Conservation (phyloP, 495 filamentous ascomycete genomes). For the Stereocaulon alpinum region DNA sequence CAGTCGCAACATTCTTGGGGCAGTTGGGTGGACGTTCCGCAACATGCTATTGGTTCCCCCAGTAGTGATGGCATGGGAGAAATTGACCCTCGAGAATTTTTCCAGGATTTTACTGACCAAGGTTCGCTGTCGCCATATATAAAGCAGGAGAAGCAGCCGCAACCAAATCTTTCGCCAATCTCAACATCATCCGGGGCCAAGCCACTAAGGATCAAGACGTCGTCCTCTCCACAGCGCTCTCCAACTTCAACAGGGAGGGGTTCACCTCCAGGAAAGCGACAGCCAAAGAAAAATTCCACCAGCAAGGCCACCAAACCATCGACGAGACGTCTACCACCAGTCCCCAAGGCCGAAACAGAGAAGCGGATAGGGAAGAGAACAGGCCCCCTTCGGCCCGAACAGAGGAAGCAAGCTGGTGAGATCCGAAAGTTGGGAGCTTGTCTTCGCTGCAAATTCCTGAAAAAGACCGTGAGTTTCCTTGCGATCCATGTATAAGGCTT, state of each 20-base stretch:
- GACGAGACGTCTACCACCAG: constrained; percentile 60
- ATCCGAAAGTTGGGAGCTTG: constrained; percentile 88
- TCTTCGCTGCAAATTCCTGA: constrained; percentile 92
- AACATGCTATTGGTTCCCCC: constrained; percentile 56
- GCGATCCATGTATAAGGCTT: neutral
- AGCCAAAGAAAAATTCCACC: constrained; percentile 63
- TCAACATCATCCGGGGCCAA: constrained; percentile 40
- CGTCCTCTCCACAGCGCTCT: constrained; percentile 46
- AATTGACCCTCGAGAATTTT: constrained; percentile 39
- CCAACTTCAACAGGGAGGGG: constrained; percentile 51
- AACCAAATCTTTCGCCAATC: constrained; percentile 17
- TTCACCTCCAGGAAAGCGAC: constrained; percentile 57
- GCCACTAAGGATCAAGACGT: constrained; percentile 50
- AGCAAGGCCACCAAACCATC: constrained; percentile 72
- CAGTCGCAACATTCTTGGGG: constrained; percentile 42
- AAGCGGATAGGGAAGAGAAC: constrained; percentile 82
- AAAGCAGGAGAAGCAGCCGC: constrained; percentile 17
- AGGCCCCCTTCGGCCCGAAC: constrained; percentile 82
- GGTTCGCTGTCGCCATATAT: constrained; percentile 32
- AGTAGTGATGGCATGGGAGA: constrained; percentile 55
- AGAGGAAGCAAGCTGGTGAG: constrained; percentile 86
- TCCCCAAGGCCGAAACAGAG: constrained; percentile 64
- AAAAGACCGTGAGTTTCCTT: constrained; percentile 60
- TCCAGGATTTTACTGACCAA: constrained; percentile 37
- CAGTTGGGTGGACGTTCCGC: constrained; percentile 70